A percentile compares a stretch with the other conserved stretches of the same genome.
Conservation (phyloP, 495 filamentous ascomycete genomes). For the Podospora sp. region DNA sequence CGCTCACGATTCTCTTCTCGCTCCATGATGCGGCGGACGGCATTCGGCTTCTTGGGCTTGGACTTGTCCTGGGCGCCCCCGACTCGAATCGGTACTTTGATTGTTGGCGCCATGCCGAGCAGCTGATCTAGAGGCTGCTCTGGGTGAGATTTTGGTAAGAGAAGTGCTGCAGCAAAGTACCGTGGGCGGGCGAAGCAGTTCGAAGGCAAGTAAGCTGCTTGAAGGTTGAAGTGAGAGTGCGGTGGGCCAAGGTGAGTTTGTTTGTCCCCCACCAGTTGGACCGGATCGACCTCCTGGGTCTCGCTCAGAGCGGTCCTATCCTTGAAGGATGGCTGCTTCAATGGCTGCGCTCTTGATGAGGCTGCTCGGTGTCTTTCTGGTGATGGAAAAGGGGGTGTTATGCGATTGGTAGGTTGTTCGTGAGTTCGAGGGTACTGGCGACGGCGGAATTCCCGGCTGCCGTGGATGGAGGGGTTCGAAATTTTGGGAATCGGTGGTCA, state of each 20-base stretch:
- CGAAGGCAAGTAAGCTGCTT: too few species aligned
- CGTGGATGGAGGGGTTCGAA: slow-evolving; percentile 19
- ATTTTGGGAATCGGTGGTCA: slow-evolving; percentile 27
- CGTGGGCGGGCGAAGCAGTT: too few species aligned
- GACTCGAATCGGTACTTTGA: slow-evolving; percentile 16
- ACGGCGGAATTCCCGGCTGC: slow-evolving; percentile 18
- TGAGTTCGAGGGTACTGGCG: slow-evolving; percentile 35
- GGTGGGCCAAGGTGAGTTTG: neutral
- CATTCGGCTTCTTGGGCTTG: slow-evolving; percentile 33
- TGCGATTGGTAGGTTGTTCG: slow-evolving; percentile 33
- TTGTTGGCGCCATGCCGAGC: slow-evolving; percentile 18
- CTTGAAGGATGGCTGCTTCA: neutral
- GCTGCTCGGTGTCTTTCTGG: neutral
- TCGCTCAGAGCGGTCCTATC: neutral
- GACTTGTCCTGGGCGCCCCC: slow-evolving; percentile 20
- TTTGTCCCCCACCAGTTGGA: neutral
- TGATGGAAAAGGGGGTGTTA: slow-evolving; percentile 29
- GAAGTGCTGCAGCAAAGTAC: too few species aligned
- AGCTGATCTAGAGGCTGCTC: too few species aligned
- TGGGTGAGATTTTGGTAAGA: too few species aligned
- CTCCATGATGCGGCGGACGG: slow-evolving; percentile 37
- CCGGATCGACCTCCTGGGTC: too few species aligned
- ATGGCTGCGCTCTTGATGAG: too few species aligned
- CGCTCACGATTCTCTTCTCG: slow-evolving; percentile 32
- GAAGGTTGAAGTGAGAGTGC: neutral